Base-by-base conservation (phyloP, 192 early-diverging fungal species). In the Funneliformis geosporum region DNA sequence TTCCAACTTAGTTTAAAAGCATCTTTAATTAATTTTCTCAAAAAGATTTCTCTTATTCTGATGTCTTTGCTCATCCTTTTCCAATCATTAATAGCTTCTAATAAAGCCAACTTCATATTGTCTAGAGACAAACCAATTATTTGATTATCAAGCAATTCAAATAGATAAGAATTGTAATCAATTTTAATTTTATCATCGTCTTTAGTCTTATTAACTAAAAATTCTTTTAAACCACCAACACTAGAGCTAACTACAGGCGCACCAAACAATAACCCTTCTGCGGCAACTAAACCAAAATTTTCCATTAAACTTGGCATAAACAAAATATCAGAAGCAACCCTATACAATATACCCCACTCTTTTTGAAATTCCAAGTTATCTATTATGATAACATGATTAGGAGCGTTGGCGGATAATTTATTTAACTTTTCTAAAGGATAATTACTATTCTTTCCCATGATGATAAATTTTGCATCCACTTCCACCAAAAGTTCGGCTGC, bases 231-330 rank as follows among this genome's bases (percentile, higher is more conserved):
- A 8, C 86, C 89, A 43, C 89, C 89, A 14, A 84, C 85, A 50
- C 87, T 86, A 0, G 85, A 84, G 1, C 86, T 88, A 40, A 90
- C 83, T 6, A 90, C 82, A 33, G 86, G 72, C 2, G 85, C 80
- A 12, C 89, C 89, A 83, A 90, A 90, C 10, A 88, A 76, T 18
- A 90, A 79, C 5, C 89, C 89, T 74, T 90, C 89, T 4, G 82
- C 89, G 10, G 89, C 89, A 0, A 90, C 84, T 1, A 88, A 80
- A 0, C 89, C 87, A 82, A 88, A 90, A 46, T 84, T 87, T 75
- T 90, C 87, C 0, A 87, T 90, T 33, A 87, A 25, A 4, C 86
- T 87, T 0, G 89, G 89, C 8, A 90, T 85, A 68, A 89, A 79
- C 3, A 87, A 73, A 79, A 86, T 84, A 78, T 90, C 89, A 5